Percentiles rank a stretch among this genome's conserved stretches.
Evolutionary conservation across 2,329 filamentous ascomycete genomes (phyloP).

Genomic region (Colletotrichum acutatum): DNA sequence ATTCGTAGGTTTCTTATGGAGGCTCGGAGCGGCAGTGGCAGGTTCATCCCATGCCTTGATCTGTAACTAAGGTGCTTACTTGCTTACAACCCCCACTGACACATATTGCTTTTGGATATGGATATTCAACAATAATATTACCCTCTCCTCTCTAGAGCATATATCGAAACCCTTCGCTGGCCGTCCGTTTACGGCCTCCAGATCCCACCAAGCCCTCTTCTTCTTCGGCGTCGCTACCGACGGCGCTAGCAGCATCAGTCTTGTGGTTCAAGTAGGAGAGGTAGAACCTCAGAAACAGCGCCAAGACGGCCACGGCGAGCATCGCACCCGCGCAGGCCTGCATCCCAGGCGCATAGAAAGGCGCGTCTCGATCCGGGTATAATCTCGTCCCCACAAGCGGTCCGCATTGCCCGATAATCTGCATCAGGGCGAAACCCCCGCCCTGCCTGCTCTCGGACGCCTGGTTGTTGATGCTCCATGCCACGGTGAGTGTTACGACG

Average conservation of each 20-base stretch:
- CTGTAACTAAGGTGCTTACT: neutral
- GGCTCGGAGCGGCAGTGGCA: neutral
- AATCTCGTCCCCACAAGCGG: constrained; percentile 76
- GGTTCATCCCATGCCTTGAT: neutral
- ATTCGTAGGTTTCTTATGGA: neutral
- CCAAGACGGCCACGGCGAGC: constrained; percentile 67
- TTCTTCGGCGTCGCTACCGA: constrained; percentile 44
- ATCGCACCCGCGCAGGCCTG: constrained; percentile 71
- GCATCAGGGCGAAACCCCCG: constrained; percentile 82
- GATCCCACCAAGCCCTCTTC: constrained; percentile 53
- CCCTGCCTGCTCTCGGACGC: constrained; percentile 75
- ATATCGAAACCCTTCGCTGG: constrained; percentile 53
- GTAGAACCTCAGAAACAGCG: constrained; percentile 63
- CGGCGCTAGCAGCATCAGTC: constrained; percentile 49
- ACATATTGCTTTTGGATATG: neutral
- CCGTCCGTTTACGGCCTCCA: constrained; percentile 37
- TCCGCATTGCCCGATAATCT: constrained; percentile 84
- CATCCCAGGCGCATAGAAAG: constrained; percentile 74
- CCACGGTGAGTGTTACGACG: constrained; percentile 84
- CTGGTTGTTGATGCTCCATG: constrained; percentile 92
- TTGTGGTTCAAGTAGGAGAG: constrained; percentile 62
- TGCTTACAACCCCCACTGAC: no score
- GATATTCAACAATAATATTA: neutral
- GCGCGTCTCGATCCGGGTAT: constrained; percentile 69
- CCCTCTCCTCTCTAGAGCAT: constrained; percentile 52